These are phyloP conservation scores for Saksenaea oblongispora DNA, from an alignment of 371 early-diverging fungal genomes.

Conservation along the genomic window DNA sequence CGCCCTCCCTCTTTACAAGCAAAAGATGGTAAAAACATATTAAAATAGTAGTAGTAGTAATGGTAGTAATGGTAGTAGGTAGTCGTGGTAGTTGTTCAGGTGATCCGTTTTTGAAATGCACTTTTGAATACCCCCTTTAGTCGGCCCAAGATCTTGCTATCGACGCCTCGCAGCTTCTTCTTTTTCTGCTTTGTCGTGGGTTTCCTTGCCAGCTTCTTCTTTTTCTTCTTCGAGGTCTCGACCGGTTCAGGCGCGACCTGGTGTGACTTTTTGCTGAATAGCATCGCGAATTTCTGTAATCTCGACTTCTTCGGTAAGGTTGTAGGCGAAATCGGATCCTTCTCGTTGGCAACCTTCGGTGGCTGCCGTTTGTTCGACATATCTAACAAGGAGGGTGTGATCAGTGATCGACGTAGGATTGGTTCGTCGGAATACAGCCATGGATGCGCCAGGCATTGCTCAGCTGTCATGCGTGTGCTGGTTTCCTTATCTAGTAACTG, in stretches of 20 bases:
- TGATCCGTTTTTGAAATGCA: conserved; percentile 23
- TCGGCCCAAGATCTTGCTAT: conserved; percentile 13
- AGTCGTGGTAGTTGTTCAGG: neutral
- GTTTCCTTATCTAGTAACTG: conserved; percentile 61
- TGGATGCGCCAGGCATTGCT: conserved; percentile 71
- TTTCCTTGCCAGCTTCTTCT: too few relatives aligned
- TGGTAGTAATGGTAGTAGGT: too few relatives aligned
- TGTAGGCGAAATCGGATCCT: too few relatives aligned
- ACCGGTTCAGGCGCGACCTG: conserved; percentile 3
- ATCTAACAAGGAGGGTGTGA: neutral
- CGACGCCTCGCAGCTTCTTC: conserved; percentile 15
- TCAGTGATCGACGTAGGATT: neutral
- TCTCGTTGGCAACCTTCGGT: neutral
- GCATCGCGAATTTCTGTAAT: neutral
- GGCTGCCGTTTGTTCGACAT: neutral
- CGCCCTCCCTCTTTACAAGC: too few relatives aligned
- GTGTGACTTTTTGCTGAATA: conserved; percentile 2
- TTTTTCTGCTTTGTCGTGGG: neutral
- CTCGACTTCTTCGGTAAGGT: neutral
- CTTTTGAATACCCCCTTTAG: conserved; percentile 20
- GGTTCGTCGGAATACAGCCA: conserved; percentile 56
- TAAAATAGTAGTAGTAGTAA: too few relatives aligned
- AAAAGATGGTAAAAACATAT: too few relatives aligned
- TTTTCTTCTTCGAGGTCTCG: neutral
- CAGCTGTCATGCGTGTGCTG: conserved; percentile 69